Conservation (phyloP, 2,329 filamentous ascomycete species). For the Botrytis tulipae region DNA sequence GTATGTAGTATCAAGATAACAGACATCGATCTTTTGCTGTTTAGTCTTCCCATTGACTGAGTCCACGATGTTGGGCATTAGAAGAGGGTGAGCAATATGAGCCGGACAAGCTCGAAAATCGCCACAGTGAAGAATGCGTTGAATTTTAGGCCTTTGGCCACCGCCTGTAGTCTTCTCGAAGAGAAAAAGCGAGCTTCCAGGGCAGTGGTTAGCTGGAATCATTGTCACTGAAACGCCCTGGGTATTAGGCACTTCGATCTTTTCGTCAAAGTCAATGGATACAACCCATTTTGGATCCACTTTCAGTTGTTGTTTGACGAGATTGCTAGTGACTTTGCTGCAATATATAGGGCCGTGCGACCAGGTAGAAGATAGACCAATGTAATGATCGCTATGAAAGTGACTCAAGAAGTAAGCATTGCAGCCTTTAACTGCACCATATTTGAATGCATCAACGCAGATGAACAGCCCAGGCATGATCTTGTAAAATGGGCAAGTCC, state of each 20-base stretch:
- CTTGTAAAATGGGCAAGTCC: conserved; percentile 98
- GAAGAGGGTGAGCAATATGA: conserved; percentile 77
- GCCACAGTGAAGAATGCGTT: conserved; percentile 89
- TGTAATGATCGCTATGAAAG: conserved; percentile 97
- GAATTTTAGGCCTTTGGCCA: conserved; percentile 57
- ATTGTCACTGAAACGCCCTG: conserved; percentile 85
- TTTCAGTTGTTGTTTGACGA: conserved; percentile 80
- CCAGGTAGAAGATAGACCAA: conserved; percentile 86
- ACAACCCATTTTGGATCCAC: conserved; percentile 86
- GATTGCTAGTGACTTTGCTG: conserved; percentile 85
- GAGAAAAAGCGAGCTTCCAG: conserved; percentile 88
- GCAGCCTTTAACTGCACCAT: conserved; percentile 88
- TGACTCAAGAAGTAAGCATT: conserved; percentile 96
- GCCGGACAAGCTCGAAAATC: conserved; percentile 89
- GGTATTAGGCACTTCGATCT: conserved; percentile 75
- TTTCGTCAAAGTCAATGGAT: conserved; percentile 79
- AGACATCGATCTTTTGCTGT: conserved; percentile 89
- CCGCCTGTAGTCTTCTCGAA: conserved; percentile 76
- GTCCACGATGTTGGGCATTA: conserved; percentile 74
- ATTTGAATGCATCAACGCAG: conserved; percentile 93
- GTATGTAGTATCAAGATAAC: conserved; percentile 97
- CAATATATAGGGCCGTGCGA: conserved; percentile 94
- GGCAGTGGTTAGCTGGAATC: conserved; percentile 96
- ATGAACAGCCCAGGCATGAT: conserved; percentile 92
- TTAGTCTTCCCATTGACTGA: conserved; percentile 65